Evolutionary conservation across 805 yeast species (phyloP), one percentile per base, ranked within the genome.

Genomic region (Barnettozyma populi): DNA sequence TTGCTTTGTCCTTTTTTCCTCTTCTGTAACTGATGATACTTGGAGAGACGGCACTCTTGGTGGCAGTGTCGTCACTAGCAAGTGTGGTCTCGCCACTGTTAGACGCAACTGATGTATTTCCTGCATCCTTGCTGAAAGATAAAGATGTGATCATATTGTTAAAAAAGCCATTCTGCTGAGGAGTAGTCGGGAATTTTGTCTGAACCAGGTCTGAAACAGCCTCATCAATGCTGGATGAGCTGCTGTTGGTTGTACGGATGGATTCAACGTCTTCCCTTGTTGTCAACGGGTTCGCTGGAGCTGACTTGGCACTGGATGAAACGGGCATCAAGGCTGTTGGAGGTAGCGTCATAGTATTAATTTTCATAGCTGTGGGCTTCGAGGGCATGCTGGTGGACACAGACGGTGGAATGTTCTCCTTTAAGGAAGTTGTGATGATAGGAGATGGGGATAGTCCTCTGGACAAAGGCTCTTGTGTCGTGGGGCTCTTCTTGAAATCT

Each of bases 201-300:
- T 47, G 44, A 6, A 51, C 47, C 14, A 55, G 39, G 2, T 56
- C 58, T 8, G 53, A 29, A 1, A 47, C 56, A 1, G 55, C 42
- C 23, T 49, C 54, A 32, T 49, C 51, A 18, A 52, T 18, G 43
- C 59, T 52, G 3, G 75, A 50, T 1, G 57, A 34, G 19, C 48
- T 43, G 19, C 54, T 49, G 16, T 47, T 51, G 2, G 43, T 27
- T 3, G 45, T 41, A 3, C 49, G 51, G 20, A 46, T 41, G 1
- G 57, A 69, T 39, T 64, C 73, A 18, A 77, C 81, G 54, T 78
- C 80, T 29, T 74, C 69, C 43, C 59, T 70, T 0, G 82, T 78
- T 0, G 80, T 78, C 41, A 66, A 71, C 0, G 82, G 82, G 51
- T 70, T 64, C 1, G 80, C 80, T 0, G 82, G 82, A 1, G 70